phyloP scores from a whole-genome alignment of 2,329 filamentous ascomycete species.

The Whalleya microplaca region DNA sequence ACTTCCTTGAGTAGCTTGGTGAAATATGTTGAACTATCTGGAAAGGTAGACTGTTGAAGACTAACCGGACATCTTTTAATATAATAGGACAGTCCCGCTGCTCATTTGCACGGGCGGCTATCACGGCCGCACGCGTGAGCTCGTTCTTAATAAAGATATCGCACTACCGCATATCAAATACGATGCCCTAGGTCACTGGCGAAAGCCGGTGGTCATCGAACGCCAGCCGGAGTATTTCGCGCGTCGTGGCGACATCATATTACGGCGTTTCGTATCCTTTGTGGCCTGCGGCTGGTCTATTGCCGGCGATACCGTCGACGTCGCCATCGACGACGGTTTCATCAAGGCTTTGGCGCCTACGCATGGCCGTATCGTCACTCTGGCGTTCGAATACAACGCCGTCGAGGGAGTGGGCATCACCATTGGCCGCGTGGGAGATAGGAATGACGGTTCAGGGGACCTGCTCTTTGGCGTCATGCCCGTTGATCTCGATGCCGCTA shows the following conservation, averaged over 20 bases:
- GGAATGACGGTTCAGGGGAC: background rate
- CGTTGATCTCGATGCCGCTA: background rate
- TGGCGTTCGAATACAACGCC: conserved; percentile 4
- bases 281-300: background rate
- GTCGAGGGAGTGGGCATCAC: background rate
- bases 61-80: background rate
- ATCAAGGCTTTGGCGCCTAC: background rate
- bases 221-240: conserved; percentile 9
- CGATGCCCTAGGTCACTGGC: background rate
- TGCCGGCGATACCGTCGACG: background rate
- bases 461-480: conserved; percentile 8
- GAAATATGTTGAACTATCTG: background rate
- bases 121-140: conserved; percentile 7
- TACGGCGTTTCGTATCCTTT: conserved; percentile 7
- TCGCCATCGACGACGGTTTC: conserved; percentile 5
- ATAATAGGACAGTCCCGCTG: conserved; percentile 3
- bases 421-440: conserved; percentile 3
- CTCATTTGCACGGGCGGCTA: conserved; percentile 6
- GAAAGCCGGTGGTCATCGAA: conserved; percentile 1
- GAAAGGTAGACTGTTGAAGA: background rate
- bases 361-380: background rate
- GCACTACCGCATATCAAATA: conserved; percentile 2
- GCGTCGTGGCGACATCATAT: conserved; percentile 7
- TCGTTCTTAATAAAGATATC: conserved; percentile 7
- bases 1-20: background rate